Percentiles rank a stretch among this genome's conserved stretches.
Evolutionary conservation across 2,329 filamentous ascomycete genomes (phyloP).

Genomic region (Aureobasidium lini): DNA sequence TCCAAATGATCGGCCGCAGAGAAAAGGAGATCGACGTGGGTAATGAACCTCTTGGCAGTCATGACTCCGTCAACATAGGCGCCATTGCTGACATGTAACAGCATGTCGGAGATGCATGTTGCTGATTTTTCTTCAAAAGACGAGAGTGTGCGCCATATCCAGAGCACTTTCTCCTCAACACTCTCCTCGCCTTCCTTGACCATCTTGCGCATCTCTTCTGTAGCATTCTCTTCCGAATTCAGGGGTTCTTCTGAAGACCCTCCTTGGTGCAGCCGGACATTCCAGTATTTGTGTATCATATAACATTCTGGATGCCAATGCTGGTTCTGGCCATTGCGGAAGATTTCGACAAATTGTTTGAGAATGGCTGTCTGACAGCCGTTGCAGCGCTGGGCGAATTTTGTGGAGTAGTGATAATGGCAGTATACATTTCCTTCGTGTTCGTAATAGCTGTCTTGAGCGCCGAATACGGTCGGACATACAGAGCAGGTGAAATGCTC

Average conservation of each 20-base stretch:
- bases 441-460: slow-evolving; percentile 97
- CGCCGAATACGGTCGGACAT: slow-evolving; percentile 95
- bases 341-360: slow-evolving; percentile 99
- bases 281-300: slow-evolving; percentile 99
- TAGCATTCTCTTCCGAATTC: slow-evolving; percentile 46
- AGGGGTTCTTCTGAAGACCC: slow-evolving; percentile 19
- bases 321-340: slow-evolving; percentile 93
- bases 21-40: slow-evolving; percentile 90
- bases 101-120: slow-evolving; percentile 98
- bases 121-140: slow-evolving; percentile 97
- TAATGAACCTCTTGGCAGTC: slow-evolving; percentile 92
- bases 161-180: slow-evolving; percentile 96
- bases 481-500: slow-evolving; percentile 98
- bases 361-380: slow-evolving; percentile 95
- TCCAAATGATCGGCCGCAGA: slow-evolving; percentile 81
- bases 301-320: slow-evolving; percentile 99
- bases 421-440: slow-evolving; percentile 95
- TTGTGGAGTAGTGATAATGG: slow-evolving; percentile 97
- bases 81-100: slow-evolving; percentile 95
- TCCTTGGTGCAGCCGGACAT: slow-evolving; percentile 62
- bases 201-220: slow-evolving; percentile 60
- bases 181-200: slow-evolving; percentile 82
- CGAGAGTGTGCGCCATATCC: slow-evolving; percentile 95
- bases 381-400: slow-evolving; percentile 92
- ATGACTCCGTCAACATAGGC: slow-evolving; percentile 92